Evolutionary conservation across 1,139 yeast genomes (phyloP).

Genomic region (Blastobotrys raffinosifermentans): DNA sequence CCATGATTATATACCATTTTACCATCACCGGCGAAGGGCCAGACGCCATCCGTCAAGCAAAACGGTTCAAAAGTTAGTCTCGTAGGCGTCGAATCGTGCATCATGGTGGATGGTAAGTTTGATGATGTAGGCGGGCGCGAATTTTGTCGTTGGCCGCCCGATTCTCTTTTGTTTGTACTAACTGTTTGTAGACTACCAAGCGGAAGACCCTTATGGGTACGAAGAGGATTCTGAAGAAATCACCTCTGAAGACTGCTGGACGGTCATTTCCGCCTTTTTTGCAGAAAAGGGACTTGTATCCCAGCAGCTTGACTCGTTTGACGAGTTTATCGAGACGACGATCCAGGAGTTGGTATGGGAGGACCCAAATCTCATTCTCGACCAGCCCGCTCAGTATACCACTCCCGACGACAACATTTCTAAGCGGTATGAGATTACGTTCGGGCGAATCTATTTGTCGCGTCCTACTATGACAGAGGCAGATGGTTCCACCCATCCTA

Average conservation of each 20-base stretch:
- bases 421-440: conserved; percentile 88
- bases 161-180: neutral
- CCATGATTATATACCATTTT: too few species aligned
- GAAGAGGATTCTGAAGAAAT: conserved; percentile 62
- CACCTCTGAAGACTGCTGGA: conserved; percentile 99
- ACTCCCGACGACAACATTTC: conserved; percentile 84
- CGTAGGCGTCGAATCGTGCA: too few species aligned
- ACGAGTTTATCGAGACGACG: conserved; percentile 94
- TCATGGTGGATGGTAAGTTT: too few species aligned
- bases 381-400: conserved; percentile 97
- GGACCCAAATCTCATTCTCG: conserved; percentile 87
- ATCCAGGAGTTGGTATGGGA: conserved; percentile 96
- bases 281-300: conserved; percentile 95
- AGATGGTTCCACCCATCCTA: conserved; percentile 97
- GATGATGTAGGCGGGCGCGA: too few species aligned
- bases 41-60: too few species aligned
- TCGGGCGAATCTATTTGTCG: conserved; percentile 93
- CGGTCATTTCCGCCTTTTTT: conserved; percentile 92
- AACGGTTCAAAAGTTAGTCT: too few species aligned
- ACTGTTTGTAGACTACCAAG: conserved; percentile 1
- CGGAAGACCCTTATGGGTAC: conserved; percentile 58
- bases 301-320: conserved; percentile 96
- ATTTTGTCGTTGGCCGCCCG: too few species aligned
- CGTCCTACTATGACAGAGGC: conserved; percentile 99
- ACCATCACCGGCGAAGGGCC: too few species aligned